phyloP scores from a whole-genome alignment of 345 rosid species.

The Eucalyptus coolabah region DNA sequence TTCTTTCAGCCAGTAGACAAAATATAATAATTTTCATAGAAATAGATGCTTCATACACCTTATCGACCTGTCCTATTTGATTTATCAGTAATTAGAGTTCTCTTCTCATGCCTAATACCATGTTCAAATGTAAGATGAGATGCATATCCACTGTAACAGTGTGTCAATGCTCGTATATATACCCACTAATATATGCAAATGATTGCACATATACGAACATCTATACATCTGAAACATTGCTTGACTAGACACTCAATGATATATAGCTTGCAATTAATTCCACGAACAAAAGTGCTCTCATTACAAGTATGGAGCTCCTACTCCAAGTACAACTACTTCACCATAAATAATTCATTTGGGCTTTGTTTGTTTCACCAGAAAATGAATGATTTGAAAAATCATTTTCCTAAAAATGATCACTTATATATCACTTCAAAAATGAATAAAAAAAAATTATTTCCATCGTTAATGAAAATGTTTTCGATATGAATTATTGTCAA shows the following conservation, averaged over 20 bases:
- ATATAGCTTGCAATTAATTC: not conserved
- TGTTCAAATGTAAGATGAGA: not conserved
- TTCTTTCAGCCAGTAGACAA: not conserved
- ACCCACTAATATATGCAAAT: not conserved
- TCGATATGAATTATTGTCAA: fast-evolving
- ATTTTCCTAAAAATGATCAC: not conserved
- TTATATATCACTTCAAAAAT: too few species aligned
- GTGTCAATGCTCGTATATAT: not conserved
- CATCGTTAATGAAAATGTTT: not conserved
- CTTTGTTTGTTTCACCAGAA: not conserved
- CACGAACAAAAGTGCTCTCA: not conserved
- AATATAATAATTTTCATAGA: not conserved
- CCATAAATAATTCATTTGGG: not conserved
- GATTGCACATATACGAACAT: not conserved
- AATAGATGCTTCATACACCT: not conserved
- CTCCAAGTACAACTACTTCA: not conserved
- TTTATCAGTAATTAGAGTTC: not conserved
- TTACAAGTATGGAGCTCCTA: not conserved
- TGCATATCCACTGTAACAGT: not conserved
- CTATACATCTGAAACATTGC: not conserved
- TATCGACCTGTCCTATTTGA: not conserved
- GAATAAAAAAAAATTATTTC: not conserved
- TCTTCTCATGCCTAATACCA: not conserved
- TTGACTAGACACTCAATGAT: not conserved
- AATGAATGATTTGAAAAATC: not conserved